Conservation (phyloP, 768 basidiomycete genomes). For the Favolaschia claudopus region DNA sequence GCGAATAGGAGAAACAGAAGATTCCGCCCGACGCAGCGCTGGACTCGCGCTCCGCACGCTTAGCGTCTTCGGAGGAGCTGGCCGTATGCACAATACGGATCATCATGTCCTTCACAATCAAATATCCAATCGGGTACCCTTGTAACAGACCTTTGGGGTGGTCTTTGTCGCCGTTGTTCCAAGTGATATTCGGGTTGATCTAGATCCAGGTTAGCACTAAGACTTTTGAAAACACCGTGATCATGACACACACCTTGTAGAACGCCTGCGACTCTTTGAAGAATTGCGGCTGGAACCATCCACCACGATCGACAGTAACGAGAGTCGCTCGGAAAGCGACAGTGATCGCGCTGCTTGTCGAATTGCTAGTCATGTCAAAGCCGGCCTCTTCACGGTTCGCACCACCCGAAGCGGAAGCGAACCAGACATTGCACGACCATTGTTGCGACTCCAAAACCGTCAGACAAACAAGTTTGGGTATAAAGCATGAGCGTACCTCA, state of each 20-base stretch:
- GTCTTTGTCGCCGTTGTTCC: slow-evolving; percentile 1
- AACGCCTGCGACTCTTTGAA: slow-evolving; percentile 27
- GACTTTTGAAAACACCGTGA: background rate
- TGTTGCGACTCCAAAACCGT: background rate
- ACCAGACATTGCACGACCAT: slow-evolving; percentile 17
- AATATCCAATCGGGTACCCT: slow-evolving; percentile 15
- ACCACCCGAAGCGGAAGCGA: slow-evolving; percentile 9
- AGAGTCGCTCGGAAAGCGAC: slow-evolving; percentile 28
- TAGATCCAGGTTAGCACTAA: background rate
- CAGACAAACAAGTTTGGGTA: background rate
- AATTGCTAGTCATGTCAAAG: background rate
- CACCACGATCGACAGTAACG: slow-evolving; percentile 29
- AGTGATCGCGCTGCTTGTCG: background rate
- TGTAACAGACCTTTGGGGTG: background rate
- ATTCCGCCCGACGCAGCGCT: slow-evolving; percentile 13
- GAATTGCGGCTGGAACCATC: slow-evolving; percentile 34
- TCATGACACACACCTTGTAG: slow-evolving; percentile 9
- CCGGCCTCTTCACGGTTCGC: background rate
- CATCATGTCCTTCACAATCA: slow-evolving; percentile 18
- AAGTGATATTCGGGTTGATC: slow-evolving; percentile 17
- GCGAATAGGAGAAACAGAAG: slow-evolving; percentile 22
- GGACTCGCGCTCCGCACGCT: background rate
- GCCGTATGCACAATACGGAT: slow-evolving; percentile 3
- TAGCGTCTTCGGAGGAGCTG: background rate
- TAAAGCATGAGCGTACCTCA: no score